Percentiles rank a stretch among this genome's conserved stretches.
Evolutionary conservation across 768 basidiomycete species (phyloP).

Genomic region (Mycena latifolia): DNA sequence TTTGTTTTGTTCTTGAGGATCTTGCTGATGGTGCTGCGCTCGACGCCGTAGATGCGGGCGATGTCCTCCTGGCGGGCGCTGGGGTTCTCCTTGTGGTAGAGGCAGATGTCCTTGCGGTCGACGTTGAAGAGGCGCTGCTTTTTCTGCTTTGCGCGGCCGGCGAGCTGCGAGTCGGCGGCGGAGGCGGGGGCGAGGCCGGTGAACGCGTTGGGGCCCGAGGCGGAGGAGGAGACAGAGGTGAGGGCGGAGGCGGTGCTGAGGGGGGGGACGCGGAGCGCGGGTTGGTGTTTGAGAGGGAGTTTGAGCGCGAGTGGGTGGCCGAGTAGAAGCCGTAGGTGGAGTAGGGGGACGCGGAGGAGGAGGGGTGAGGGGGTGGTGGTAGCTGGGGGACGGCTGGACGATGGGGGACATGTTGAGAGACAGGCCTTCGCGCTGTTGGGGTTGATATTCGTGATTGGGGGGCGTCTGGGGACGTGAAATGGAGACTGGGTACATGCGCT

Average conservation of each 20-base stretch:
- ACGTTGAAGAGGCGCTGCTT: conserved; percentile 82
- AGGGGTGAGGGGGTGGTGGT: conserved; percentile 57
- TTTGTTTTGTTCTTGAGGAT: conserved; percentile 88
- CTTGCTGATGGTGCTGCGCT: conserved; percentile 95
- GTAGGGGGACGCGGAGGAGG: conserved; percentile 59
- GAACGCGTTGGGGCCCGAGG: conserved; percentile 39
- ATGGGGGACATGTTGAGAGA: conserved; percentile 42
- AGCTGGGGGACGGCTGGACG: conserved; percentile 53
- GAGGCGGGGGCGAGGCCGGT: conserved; percentile 27
- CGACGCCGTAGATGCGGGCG: conserved; percentile 79
- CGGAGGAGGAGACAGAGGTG: conserved; percentile 64
- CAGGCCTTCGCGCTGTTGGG: conserved; percentile 45
- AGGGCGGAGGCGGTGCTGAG: conserved; percentile 66
- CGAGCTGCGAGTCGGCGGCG: conserved; percentile 44
- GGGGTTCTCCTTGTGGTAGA: conserved; percentile 72
- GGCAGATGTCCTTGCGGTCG: conserved; percentile 82
- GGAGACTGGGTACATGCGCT: conserved; percentile 49
- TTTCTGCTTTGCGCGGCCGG: conserved; percentile 62
- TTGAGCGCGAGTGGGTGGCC: conserved; percentile 60
- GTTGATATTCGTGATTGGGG: conserved; percentile 25
- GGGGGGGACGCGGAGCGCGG: conserved; percentile 72
- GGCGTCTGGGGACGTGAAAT: conserved; percentile 56
- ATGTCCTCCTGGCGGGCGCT: conserved; percentile 88
- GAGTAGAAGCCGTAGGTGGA: conserved; percentile 55
- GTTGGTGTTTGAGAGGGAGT: conserved; percentile 43